Percentiles rank a stretch among this genome's conserved stretches.
Conservation (phyloP, 441 rosid species). For the Corymbia citriodora region DNA sequence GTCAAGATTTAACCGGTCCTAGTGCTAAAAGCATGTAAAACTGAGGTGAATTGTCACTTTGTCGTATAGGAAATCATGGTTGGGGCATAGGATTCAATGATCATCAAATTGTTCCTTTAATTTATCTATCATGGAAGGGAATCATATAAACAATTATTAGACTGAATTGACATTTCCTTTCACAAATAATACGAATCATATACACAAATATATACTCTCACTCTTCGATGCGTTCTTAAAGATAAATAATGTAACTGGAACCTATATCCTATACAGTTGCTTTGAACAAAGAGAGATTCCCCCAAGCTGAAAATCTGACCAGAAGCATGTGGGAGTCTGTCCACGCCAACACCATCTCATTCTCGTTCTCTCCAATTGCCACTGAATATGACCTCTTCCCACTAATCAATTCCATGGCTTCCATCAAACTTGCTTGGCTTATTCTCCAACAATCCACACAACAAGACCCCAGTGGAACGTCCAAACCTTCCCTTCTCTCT, state of each 20-base stretch:
- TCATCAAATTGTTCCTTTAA: not conserved
- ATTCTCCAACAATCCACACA: conserved; percentile 18
- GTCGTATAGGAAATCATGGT: not conserved
- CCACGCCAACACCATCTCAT: conserved; percentile 41
- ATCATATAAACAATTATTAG: not conserved
- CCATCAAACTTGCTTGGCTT: conserved; percentile 21
- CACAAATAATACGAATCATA: not conserved
- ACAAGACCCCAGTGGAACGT: conserved; percentile 1
- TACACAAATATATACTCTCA: not conserved
- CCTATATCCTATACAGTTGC: not conserved
- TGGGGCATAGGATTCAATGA: not conserved
- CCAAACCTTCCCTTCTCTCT: conserved; percentile 14
- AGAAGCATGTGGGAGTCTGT: conserved; percentile 22
- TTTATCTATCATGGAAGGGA: not conserved
- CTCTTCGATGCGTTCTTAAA: not conserved
- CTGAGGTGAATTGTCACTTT: not conserved
- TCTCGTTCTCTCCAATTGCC: conserved; percentile 19
- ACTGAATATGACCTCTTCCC: conserved; percentile 20
- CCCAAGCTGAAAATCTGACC: conserved; percentile 37
- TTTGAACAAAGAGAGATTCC: not conserved
- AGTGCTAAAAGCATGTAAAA: not conserved
- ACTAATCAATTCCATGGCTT: conserved; percentile 31
- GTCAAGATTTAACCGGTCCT: not conserved
- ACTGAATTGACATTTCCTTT: not conserved
- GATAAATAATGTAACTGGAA: not conserved